phyloP scores from a whole-genome alignment of 495 filamentous ascomycete genomes.

The Saxophila tyrrhenica region DNA sequence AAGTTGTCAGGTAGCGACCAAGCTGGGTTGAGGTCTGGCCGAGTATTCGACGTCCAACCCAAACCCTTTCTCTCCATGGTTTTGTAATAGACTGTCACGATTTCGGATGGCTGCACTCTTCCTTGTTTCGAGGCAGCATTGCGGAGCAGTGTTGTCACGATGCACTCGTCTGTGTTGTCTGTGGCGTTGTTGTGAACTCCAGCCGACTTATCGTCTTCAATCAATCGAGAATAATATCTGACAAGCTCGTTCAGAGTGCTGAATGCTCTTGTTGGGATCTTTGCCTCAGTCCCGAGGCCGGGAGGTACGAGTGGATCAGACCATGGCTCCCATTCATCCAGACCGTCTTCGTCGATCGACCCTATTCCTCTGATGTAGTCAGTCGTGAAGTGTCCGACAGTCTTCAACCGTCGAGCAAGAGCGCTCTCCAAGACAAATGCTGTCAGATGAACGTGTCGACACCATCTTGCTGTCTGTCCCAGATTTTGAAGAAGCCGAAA shows the following conservation, averaged over 20 bases:
- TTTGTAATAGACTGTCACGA: neutral
- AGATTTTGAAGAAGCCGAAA: neutral
- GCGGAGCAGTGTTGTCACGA: neutral
- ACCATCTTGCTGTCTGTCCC: constrained; percentile 18
- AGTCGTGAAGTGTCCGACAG: constrained; percentile 42
- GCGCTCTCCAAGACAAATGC: constrained; percentile 58
- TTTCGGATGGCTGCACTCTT: neutral
- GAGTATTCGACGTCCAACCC: neutral
- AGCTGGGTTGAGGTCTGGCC: neutral
- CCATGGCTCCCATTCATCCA: constrained; percentile 68
- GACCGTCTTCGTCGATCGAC: constrained; percentile 48
- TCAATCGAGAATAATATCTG: constrained; percentile 14
- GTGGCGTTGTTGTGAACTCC: neutral
- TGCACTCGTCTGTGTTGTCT: neutral
- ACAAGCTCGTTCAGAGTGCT: constrained; percentile 52
- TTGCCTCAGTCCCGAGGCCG: neutral
- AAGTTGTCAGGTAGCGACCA: neutral
- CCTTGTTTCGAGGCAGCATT: neutral
- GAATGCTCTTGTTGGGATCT: constrained; percentile 38
- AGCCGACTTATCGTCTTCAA: neutral
- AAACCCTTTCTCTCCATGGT: neutral
- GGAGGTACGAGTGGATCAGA: constrained; percentile 10
- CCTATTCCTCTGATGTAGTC: constrained; percentile 37
- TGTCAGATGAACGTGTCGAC: constrained; percentile 44
- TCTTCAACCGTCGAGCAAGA: constrained; percentile 44